phyloP scores from a whole-genome alignment of 164 flowering plant genomes.

The Amborella trichopoda region DNA sequence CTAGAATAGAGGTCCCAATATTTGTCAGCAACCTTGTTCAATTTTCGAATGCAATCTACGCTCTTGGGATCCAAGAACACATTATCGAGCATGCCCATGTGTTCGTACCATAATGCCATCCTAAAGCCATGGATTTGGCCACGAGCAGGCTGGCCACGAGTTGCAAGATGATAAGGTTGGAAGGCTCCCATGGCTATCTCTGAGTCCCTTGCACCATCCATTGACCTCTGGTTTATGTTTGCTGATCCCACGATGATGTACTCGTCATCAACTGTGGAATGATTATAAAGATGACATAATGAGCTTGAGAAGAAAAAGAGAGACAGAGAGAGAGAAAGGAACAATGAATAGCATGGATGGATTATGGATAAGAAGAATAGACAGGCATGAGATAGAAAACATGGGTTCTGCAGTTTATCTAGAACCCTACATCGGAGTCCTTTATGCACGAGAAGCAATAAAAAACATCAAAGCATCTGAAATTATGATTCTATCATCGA shows the following conservation, averaged over 20 bases:
- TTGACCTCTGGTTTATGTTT: constrained; percentile 74
- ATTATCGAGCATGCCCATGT: constrained; percentile 39
- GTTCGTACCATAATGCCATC: constrained; percentile 82
- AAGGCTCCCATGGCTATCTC: constrained; percentile 85
- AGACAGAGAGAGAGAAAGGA: no score
- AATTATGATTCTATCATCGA: no score
- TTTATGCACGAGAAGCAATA: no score
- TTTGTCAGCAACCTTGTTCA: constrained; percentile 40
- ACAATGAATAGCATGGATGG: no score
- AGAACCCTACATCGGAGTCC: no score
- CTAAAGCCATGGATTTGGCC: constrained; percentile 62
- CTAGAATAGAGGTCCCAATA: constrained; percentile 46
- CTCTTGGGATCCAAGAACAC: constrained; percentile 45
- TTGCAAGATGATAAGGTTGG: constrained; percentile 55
- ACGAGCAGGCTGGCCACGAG: constrained; percentile 25
- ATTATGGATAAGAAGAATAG: no score
- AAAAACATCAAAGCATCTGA: no score
- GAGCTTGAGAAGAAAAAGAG: background rate
- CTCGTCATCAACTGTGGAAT: constrained; percentile 69
- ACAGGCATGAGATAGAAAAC: no score
- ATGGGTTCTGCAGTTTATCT: no score
- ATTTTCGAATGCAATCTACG: constrained; percentile 36
- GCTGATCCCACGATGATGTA: constrained; percentile 83
- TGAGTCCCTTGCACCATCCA: constrained; percentile 78
- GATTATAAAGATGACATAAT: background rate